These are phyloP conservation scores for Fraxinus angustifolia DNA, from an alignment of 305 asterid genomes.

Conservation along the genomic window DNA sequence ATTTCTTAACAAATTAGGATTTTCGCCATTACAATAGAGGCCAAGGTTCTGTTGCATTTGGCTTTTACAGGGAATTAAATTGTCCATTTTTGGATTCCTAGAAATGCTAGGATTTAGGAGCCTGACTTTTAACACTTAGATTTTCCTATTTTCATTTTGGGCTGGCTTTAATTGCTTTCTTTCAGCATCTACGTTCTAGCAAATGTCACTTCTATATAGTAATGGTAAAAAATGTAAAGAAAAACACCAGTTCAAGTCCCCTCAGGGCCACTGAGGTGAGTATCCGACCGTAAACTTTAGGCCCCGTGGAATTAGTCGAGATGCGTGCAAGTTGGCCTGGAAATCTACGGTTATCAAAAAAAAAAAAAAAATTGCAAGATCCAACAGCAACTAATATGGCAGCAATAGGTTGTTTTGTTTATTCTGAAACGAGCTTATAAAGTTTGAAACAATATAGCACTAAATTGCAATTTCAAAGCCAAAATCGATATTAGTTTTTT, in stretches of 20 bases:
- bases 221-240: neutral
- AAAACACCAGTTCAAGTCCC: neutral
- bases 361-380: neutral
- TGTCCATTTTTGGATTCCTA: neutral
- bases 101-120: neutral
- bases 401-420: neutral
- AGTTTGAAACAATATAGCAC: neutral
- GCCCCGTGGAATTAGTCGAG: no score
- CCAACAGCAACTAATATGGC: neutral
- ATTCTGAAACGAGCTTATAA: neutral
- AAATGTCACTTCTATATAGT: neutral
- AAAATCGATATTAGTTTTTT: neutral
- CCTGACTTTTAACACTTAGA: neutral
- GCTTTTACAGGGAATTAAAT: neutral
- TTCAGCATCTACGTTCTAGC: neutral
- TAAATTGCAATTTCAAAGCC: neutral
- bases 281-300: no score
- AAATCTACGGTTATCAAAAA: neutral
- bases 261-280: no score
- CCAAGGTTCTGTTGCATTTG: neutral
- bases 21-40: neutral
- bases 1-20: neutral
- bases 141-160: neutral
- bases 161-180: neutral
- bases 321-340: no score